Evolutionary conservation across 78 protist species (phyloP), one percentile per base, ranked within the genome.

Genomic region (Dictyostelium purpureum): DNA sequence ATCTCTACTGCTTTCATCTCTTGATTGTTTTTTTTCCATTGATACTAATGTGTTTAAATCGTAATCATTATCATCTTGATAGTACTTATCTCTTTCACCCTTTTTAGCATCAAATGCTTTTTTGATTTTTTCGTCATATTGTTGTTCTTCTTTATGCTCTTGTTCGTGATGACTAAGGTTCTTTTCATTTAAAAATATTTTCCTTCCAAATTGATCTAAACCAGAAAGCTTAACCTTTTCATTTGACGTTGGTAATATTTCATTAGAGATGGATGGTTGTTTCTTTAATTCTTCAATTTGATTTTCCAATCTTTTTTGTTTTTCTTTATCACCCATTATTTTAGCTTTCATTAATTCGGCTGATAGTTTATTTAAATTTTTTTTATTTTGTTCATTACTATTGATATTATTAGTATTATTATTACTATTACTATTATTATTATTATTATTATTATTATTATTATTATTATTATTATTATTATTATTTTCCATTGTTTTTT

Each of bases 281-380:
- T 14, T 16, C 38, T 85, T 85, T 42, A 59, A 42, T 47, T 85
- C 82, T 35, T 85, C 37, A 42, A 85, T 73, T 73, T 85, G 92
- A 4, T 45, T 74, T 33, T 73, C 59, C 14, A 85, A 31, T 73
- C 45, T 38, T 66, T 71, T 33, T n/a, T 33, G 2, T 73, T 73
- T 85, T 10, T 38, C 71, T 4, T 35, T 56, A 45, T 85, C 75
- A 3, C 82, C 82, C 59, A 61, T 59, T 16, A 85, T 70, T 66
- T 85, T 85, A 28, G 92, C 92, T 35, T 73, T 85, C 80, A 85
- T 43, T 38, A 59, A 57, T 47, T 85, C 92, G 5, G 74, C 90
- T n/a, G 77, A 37, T 56, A 82, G 42, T 70, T 82, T 82, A 31
- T 82, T 82, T 19, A 82, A 21, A 18, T 26, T 54, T 37, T n/a